Evolutionary conservation across 192 early-diverging fungal genomes (phyloP).

Genomic region (Geranomyces variabilis): DNA sequence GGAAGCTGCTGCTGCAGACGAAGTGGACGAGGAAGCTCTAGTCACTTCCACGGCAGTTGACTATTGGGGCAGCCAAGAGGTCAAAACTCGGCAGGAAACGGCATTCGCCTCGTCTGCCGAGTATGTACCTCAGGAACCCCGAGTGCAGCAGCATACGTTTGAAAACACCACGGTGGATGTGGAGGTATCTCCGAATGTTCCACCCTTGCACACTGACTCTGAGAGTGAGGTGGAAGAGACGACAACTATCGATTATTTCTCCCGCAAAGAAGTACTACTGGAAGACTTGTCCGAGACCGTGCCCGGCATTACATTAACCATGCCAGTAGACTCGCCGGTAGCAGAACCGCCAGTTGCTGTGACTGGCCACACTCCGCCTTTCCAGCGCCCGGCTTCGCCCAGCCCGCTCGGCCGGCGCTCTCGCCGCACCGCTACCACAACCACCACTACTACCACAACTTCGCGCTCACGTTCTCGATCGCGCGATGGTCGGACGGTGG

Average conservation of each 20-base stretch:
- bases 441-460: slow-evolving; percentile 7
- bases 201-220: too few relatives aligned
- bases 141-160: too few relatives aligned
- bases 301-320: not conserved
- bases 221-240: not conserved
- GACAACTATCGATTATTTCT: slow-evolving; percentile 3
- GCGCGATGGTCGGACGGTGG: not conserved
- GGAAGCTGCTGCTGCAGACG: too few relatives aligned
- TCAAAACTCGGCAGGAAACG: too few relatives aligned
- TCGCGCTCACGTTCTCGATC: slow-evolving; percentile 8
- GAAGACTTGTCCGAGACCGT: not conserved
- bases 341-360: not conserved
- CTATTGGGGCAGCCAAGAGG: too few relatives aligned
- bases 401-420: not conserved
- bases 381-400: not conserved
- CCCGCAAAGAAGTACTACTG: not conserved
- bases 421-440: not conserved
- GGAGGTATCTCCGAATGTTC: too few relatives aligned
- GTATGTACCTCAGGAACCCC: too few relatives aligned
- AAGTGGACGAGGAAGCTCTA: too few relatives aligned
- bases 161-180: too few relatives aligned
- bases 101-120: too few relatives aligned
- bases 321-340: not conserved
- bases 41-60: too few relatives aligned
- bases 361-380: not conserved